Evolutionary conservation across 164 flowering plant species (phyloP).

Genomic region (Chloranthus sessilifolius): DNA sequence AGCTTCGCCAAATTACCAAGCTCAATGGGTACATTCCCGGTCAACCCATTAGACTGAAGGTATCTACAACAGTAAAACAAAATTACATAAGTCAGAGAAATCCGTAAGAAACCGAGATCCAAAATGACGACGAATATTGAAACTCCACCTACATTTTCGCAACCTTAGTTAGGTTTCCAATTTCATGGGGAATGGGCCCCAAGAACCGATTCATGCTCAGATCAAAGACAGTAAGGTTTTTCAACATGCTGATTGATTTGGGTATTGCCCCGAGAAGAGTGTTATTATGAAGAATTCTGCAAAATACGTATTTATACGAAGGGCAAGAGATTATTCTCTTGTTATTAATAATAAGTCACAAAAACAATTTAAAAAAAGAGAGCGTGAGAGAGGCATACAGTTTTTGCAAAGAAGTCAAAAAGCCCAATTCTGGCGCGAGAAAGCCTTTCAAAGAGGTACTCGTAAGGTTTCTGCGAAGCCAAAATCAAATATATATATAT

Average conservation of each 20-base stretch:
- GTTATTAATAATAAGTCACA: too few relatives aligned
- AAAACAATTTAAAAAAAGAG: too few relatives aligned
- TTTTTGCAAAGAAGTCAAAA: slow-evolving; percentile 53
- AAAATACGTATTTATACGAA: too few relatives aligned
- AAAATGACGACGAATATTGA: too few relatives aligned
- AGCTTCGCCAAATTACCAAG: slow-evolving; percentile 62
- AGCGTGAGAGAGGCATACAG: slow-evolving; percentile 50
- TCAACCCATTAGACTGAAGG: slow-evolving; percentile 75
- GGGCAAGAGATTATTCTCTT: too few relatives aligned
- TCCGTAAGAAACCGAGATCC: too few relatives aligned
- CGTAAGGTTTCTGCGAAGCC: slow-evolving; percentile 67
- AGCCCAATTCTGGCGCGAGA: slow-evolving; percentile 70
- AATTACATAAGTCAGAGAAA: slow-evolving; percentile 5
- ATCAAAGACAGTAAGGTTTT: slow-evolving; percentile 64
- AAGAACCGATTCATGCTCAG: slow-evolving; percentile 71
- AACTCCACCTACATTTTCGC: slow-evolving; percentile 45
- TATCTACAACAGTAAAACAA: slow-evolving; percentile 40
- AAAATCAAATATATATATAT: slow-evolving; percentile 7
- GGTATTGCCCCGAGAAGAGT: slow-evolving; percentile 70
- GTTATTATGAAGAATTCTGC: slow-evolving; percentile 68
- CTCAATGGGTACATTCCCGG: slow-evolving; percentile 65
- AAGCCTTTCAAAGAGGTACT: slow-evolving; percentile 56
- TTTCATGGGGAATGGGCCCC: slow-evolving; percentile 76
- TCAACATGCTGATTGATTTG: slow-evolving; percentile 65
- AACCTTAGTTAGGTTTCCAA: slow-evolving; percentile 53